Evolutionary conservation across 2,329 filamentous ascomycete species (phyloP), one percentile per base, ranked within the genome.

Genomic region (Didymella glomerata): DNA sequence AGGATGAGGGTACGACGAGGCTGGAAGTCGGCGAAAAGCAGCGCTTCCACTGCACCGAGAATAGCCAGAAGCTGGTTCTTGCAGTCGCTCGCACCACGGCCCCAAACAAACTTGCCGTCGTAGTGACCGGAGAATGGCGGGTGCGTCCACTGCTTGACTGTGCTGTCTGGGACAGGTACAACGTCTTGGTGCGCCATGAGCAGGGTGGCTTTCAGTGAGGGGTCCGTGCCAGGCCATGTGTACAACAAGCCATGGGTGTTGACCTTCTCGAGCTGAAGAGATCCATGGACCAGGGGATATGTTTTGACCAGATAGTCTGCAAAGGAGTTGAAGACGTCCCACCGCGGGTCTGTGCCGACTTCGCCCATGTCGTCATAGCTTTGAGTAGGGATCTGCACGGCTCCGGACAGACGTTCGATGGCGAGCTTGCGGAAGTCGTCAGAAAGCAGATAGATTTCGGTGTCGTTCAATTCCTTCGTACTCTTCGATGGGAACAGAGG

Each of bases 151-250:
- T 83, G 77, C 3, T 82, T 84, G 4, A 83, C 78, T 6, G 81
- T 78, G 2, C 80, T 79, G 4, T 73, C 67, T 5, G 72, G 73
- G 0, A 86, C 85, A 2, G 86, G 86, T 2, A 90, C 86, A 9
- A 87, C 85, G 69, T 89, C 87, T 69, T 88, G 85, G 70, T 89
- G 87, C 1, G 86, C 86, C 79, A 87, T 85, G 36, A 89, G 76
- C 22, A 89, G 74, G 3, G 83, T 81, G 0, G 86, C 86, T 71
- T 84, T 85, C 36, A 86, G 73, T 1, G 68, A 70, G 2, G 72
- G 59, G 34, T 87, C 77, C 7, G 76, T 79, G 4, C 86, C 87
- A 38, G 81, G 61, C 82, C 85, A 85, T 2, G 84, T 86, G 68
- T 83, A 87, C 28, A 88, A 69, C 42, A 88, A 76, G 2, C 83